Base-by-base conservation (phyloP, 192 early-diverging fungal genomes). In the Coemansia erecta region DNA sequence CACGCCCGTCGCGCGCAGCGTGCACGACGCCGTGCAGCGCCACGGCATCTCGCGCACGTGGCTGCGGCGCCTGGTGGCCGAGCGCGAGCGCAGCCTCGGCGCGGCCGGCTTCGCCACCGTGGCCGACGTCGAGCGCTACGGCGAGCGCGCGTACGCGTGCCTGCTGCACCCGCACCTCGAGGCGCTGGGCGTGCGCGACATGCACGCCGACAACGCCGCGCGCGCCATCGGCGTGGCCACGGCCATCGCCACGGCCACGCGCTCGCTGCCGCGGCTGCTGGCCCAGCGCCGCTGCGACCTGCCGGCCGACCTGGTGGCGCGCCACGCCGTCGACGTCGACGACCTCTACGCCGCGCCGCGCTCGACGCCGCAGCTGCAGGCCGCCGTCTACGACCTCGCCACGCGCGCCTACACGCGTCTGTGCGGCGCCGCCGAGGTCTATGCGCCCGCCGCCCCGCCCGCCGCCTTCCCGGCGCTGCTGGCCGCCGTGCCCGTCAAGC, bases 191-290 rank as follows among this genome's bases (percentile, higher is more conserved):
- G 76, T 98, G 23, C 81, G 84, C 14, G 85, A 91, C 60, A 83
- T 90, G 45, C 81, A 90, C 41, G 88, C 90, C 1, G 93, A 98
- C 72, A 95, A 97, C 74, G 87, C 86, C 10, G 90, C 89, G 5
- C 89, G 90, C 23, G 92, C 96, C 60, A 82, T 98, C 26, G 97
- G 94, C 23, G 91, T 97, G 50, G 89, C 94, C 22, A 84, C 88
- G 35, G 94, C 92, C 2, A 91, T 97, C 14, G 65, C 85, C 2
- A 89, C 86, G 15, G 78, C 91, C 57, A 67, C 93, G 35, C 81
- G 92, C 14, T 85, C 87, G 3, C 76, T 90, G 35, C 91, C 93
- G 15, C 44, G 47, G 13, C 83, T 87, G 47, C 84, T 89, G 66
- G 70, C 87, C n/a, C 82, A 89, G 51, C 77, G 85, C 24, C 66